Conservation (phyloP, 2,329 filamentous ascomycete genomes). For the Dendryphion nanum region DNA sequence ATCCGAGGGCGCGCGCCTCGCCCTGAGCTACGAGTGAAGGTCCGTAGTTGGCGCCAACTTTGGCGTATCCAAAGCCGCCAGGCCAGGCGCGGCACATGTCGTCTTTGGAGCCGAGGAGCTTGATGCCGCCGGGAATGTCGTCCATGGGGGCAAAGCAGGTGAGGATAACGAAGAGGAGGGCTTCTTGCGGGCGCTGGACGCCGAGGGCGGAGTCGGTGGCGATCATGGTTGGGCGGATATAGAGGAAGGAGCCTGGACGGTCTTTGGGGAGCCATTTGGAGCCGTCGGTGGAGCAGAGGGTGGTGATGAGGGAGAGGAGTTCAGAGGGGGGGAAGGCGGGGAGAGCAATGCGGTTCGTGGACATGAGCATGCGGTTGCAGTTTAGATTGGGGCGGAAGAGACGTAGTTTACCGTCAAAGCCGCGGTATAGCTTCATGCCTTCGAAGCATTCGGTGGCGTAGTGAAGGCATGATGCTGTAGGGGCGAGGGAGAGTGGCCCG, state of each 20-base stretch:
- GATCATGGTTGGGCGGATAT: conserved; percentile 85
- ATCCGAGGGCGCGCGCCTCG: conserved; percentile 71
- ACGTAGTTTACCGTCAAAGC: conserved; percentile 68
- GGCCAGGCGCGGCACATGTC: conserved; percentile 91
- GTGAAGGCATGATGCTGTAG: conserved; percentile 77
- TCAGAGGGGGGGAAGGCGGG: conserved; percentile 70
- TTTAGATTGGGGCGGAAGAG: conserved; percentile 77
- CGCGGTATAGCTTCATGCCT: conserved; percentile 72
- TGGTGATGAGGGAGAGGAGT: conserved; percentile 70
- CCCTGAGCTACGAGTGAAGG: conserved; percentile 75
- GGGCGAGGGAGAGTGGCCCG: conserved; percentile 73
- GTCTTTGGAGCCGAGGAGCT: conserved; percentile 73
- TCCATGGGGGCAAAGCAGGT: conserved; percentile 48
- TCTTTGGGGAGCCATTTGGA: conserved; percentile 75
- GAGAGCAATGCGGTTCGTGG: conserved; percentile 65
- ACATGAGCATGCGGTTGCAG: conserved; percentile 60
- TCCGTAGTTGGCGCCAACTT: conserved; percentile 92
- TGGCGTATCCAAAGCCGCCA: conserved; percentile 87
- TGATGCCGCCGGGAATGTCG: conserved; percentile 48
- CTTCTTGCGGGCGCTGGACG: conserved; percentile 75
- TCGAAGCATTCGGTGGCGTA: conserved; percentile 93
- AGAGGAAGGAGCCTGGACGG: conserved; percentile 69
- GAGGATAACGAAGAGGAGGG: conserved; percentile 81
- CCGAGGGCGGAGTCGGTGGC: conserved; percentile 78
- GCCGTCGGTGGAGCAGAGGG: conserved; percentile 71